Percentiles rank a stretch among this genome's conserved stretches.
Evolutionary conservation across 371 early-diverging fungal species (phyloP).

Genomic region (Chytridium lagenaria): DNA sequence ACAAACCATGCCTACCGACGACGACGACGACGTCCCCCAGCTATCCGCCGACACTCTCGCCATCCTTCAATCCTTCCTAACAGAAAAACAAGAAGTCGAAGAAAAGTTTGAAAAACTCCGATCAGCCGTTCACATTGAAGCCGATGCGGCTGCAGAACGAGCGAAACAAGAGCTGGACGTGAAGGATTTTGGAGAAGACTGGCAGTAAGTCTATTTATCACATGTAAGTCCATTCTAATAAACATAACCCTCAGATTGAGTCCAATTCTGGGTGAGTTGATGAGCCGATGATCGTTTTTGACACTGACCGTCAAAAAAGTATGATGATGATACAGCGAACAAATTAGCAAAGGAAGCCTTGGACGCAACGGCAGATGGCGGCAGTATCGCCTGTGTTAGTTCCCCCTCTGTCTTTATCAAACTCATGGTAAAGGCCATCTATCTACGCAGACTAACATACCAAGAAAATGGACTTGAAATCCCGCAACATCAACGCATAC

Average conservation of each 20-base stretch:
- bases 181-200: slow-evolving; percentile 72
- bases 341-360: slow-evolving; percentile 60
- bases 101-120: slow-evolving; percentile 63
- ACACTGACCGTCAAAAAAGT: no score
- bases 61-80: slow-evolving; percentile 66
- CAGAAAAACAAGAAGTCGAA: slow-evolving; percentile 62
- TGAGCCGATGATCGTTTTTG: no score
- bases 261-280: slow-evolving; percentile 69
- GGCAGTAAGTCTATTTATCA: no score
- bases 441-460: not conserved
- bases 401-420: slow-evolving; percentile 70
- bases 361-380: slow-evolving; percentile 49
- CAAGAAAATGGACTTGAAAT: slow-evolving; percentile 17
- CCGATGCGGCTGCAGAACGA: slow-evolving; percentile 56
- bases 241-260: slow-evolving; percentile 56
- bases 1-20: not conserved
- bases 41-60: slow-evolving; percentile 42
- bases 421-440: slow-evolving; percentile 60
- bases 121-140: slow-evolving; percentile 34
- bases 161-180: slow-evolving; percentile 45
- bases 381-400: slow-evolving; percentile 66
- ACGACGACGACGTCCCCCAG: slow-evolving; percentile 16
- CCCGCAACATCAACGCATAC: slow-evolving; percentile 18
- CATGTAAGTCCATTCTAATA: no score
- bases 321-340: slow-evolving; percentile 63